phyloP scores from a whole-genome alignment of 768 basidiomycete genomes.

The Krasilnikovozyma curviuscula region DNA sequence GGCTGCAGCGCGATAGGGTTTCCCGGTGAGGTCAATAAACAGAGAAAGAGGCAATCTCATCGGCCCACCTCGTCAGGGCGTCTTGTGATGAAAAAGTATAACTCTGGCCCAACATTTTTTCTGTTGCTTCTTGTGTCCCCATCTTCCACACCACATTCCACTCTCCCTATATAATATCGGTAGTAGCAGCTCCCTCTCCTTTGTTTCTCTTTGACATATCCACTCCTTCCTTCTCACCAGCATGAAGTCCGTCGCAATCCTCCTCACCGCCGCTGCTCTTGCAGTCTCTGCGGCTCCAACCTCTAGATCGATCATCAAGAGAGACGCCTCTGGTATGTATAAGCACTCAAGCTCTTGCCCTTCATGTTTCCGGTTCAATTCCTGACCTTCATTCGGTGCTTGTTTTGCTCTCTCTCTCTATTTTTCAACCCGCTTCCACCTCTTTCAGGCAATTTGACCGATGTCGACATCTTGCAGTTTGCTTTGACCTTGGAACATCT shows the following conservation, averaged over 20 bases:
- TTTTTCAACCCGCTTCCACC: not conserved
- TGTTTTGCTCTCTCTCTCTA: not conserved
- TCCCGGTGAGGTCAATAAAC: too few species aligned
- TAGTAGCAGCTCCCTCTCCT: too few species aligned
- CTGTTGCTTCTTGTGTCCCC: too few species aligned
- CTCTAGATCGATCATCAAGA: not conserved
- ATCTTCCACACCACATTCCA: too few species aligned
- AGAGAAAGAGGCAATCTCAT: too few species aligned
- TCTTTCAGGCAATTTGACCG: not conserved
- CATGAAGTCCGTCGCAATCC: not conserved
- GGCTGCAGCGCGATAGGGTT: too few species aligned
- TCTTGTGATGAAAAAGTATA: too few species aligned
- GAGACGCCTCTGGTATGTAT: not conserved
- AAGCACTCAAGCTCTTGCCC: too few species aligned
- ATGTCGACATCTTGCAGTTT: conserved; percentile 3
- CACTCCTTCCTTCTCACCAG: not conserved
- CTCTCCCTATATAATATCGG: too few species aligned
- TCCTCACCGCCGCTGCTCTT: not conserved
- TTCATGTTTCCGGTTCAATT: too few species aligned
- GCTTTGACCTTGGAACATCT: not conserved
- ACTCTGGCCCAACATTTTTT: too few species aligned
- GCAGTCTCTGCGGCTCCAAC: not conserved
- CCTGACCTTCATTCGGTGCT: not conserved
- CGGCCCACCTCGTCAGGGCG: too few species aligned
- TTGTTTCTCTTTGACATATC: not conserved